These are phyloP conservation scores for Dillenia turbinata DNA, from an alignment of 164 flowering plant species.

Conservation along the genomic window DNA sequence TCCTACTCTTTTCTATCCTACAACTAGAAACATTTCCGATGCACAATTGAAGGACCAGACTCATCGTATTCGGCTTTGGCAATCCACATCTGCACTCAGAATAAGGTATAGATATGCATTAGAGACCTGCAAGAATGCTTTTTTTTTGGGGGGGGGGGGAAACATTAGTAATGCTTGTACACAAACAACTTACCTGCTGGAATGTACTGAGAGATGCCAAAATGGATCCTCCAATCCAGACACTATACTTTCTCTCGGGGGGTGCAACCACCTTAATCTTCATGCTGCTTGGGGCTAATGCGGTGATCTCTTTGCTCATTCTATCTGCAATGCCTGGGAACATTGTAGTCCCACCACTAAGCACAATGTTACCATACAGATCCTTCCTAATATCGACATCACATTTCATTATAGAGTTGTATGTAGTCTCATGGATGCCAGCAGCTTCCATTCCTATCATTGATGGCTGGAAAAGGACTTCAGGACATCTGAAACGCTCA, in stretches of 20 bases:
- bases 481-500: constrained; percentile 39
- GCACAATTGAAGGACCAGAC: constrained; percentile 26
- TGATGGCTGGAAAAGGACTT: constrained; percentile 40
- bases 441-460: constrained; percentile 39
- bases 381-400: constrained; percentile 35
- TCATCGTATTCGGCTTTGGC: constrained; percentile 21
- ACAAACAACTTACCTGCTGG: constrained; percentile 27
- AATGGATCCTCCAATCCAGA: constrained; percentile 37
- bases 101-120: background rate
- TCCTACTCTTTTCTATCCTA: background rate
- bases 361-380: constrained; percentile 29
- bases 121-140: background rate
- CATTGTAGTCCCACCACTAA: constrained; percentile 38
- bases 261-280: constrained; percentile 35
- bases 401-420: constrained; percentile 34
- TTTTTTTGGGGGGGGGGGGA: background rate
- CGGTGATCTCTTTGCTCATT: constrained; percentile 36
- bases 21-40: constrained; percentile 36
- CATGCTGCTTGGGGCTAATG: constrained; percentile 36
- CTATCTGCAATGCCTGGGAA: constrained; percentile 36
- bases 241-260: constrained; percentile 39
- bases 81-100: constrained; percentile 36
- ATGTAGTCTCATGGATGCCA: constrained; percentile 32
- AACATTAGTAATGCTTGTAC: background rate
- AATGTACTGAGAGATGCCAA: constrained; percentile 35